Evolutionary conservation across 2,329 filamentous ascomycete genomes (phyloP), one percentile per base, ranked within the genome.

Genomic region (Cercospora nicotianae): DNA sequence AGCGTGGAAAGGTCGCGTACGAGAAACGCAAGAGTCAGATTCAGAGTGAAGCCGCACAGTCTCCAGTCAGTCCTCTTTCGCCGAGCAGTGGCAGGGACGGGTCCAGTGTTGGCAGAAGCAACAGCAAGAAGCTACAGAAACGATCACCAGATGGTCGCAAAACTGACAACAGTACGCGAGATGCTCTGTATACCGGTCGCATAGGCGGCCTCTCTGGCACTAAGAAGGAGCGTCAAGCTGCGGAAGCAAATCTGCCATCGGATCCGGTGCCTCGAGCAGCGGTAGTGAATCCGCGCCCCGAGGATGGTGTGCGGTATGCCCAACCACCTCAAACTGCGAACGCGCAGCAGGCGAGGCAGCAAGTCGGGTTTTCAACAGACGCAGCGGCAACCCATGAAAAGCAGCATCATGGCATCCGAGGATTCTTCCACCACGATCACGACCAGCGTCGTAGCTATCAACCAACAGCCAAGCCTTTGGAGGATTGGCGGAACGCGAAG

Each of bases 391-490:
- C 45, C n/a, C 55, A 63, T 28, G 72, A 77, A 13, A 75, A 78
- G 16, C 71, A 76, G 26, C 73, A 76, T n/a, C 77, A 78, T 66
- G 66, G 74, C n/a, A 71, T 78, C 53, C 69, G 74, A 77, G 80
- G 66, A 72, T 76, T 70, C 76, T 82, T 75, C 79, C 68, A 76
- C 81, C 65, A 82, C 77, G 45, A 83, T 79, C 77, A 77, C 78
- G 60, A 84, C 77, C 77, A 84, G 76, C 72, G 81, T 76, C 72
- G 75, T 18, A 48, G 74, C 10, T 92, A 91, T 75, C 79, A 87
- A 31, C 82, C 69, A 20, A 36, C 86, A 3, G 84, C 87, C 0
- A 80, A 82, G 64, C 88, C 87, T 75, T 81, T 94, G 7, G 86
- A 91, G 36, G 83, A 85, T 62, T 84, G 83, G 83, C 81, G 76